phyloP scores from a whole-genome alignment of 345 rosid genomes.

The Dimocarpus longan region DNA sequence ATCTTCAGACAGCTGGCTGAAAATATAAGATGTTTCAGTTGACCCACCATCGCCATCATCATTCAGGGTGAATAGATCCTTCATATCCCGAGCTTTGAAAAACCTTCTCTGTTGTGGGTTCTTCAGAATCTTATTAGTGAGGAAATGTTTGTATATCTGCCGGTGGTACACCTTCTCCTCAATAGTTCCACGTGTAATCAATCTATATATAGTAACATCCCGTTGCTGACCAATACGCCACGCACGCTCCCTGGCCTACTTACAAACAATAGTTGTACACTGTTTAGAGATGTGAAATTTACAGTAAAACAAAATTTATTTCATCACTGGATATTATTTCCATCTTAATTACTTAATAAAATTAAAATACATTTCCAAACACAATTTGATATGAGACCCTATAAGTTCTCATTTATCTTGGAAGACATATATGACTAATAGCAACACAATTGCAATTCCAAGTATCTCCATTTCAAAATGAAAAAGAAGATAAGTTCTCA shows the following conservation, averaged over 20 bases:
- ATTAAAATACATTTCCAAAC: not conserved
- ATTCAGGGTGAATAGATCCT: slow-evolving; percentile 77
- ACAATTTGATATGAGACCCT: not conserved
- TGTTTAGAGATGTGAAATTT: slow-evolving; percentile 7
- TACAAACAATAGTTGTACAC: slow-evolving; percentile 17
- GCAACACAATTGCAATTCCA: not conserved
- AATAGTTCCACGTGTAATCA: slow-evolving; percentile 90
- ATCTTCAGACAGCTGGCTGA: slow-evolving; percentile 79
- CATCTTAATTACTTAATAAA: not conserved
- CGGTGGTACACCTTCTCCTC: slow-evolving; percentile 98
- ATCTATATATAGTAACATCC: slow-evolving; percentile 90
- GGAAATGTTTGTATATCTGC: slow-evolving; percentile 96
- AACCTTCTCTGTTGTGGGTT: slow-evolving; percentile 95
- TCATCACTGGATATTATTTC: not conserved
- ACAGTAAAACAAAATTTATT: not conserved
- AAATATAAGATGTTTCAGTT: slow-evolving; percentile 88
- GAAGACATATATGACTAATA: not conserved
- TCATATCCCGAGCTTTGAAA: slow-evolving; percentile 96
- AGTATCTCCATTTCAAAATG: not conserved
- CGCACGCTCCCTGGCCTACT: slow-evolving; percentile 99
- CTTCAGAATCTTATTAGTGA: slow-evolving; percentile 88
- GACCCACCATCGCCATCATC: slow-evolving; percentile 69
- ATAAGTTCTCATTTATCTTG: not conserved
- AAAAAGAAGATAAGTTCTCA: not conserved
- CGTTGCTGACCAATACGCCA: slow-evolving; percentile 98